Percentiles rank a stretch among this genome's conserved stretches.
These are phyloP conservation scores for Calonectria montana DNA, from an alignment of 2,329 filamentous ascomycete species.

Conservation along the genomic window DNA sequence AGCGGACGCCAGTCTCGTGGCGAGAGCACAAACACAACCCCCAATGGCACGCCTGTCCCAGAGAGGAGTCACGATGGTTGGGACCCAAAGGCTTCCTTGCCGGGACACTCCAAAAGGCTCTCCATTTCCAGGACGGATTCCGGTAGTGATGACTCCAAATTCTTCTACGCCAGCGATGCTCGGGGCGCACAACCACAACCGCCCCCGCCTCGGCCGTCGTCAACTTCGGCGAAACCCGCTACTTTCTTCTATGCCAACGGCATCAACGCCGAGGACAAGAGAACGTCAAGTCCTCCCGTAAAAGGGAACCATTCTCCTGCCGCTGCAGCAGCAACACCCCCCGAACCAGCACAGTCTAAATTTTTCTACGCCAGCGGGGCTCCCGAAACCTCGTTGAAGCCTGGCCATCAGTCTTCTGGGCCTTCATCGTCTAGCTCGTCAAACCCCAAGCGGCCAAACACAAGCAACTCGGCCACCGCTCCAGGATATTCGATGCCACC, in stretches of 20 bases:
- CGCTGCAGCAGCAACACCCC: constrained; percentile 47
- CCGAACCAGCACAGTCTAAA: constrained; percentile 63
- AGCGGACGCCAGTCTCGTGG: constrained; percentile 77
- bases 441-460: constrained; percentile 57
- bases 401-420: constrained; percentile 49
- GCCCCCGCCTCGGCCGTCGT: constrained; percentile 44
- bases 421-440: constrained; percentile 60
- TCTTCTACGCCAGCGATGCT: constrained; percentile 92
- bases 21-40: constrained; percentile 76
- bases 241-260: constrained; percentile 71
- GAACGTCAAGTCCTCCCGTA: constrained; percentile 45
- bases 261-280: constrained; percentile 53
- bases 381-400: constrained; percentile 57
- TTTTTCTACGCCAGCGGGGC: constrained; percentile 82
- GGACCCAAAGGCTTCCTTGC: constrained; percentile 54
- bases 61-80: constrained; percentile 56
- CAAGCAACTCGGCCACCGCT: constrained; percentile 41
- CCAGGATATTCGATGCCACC: constrained; percentile 41
- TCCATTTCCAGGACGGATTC: constrained; percentile 38
- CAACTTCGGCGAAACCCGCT: constrained; percentile 58
- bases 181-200: constrained; percentile 57
- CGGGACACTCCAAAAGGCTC: constrained; percentile 43
- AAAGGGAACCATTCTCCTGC: constrained; percentile 49
- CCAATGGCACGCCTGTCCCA: constrained; percentile 67
- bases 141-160: constrained; percentile 65